Evolutionary conservation across 2,329 filamentous ascomycete genomes (phyloP).

Genomic region (Trichoderma sp.): DNA sequence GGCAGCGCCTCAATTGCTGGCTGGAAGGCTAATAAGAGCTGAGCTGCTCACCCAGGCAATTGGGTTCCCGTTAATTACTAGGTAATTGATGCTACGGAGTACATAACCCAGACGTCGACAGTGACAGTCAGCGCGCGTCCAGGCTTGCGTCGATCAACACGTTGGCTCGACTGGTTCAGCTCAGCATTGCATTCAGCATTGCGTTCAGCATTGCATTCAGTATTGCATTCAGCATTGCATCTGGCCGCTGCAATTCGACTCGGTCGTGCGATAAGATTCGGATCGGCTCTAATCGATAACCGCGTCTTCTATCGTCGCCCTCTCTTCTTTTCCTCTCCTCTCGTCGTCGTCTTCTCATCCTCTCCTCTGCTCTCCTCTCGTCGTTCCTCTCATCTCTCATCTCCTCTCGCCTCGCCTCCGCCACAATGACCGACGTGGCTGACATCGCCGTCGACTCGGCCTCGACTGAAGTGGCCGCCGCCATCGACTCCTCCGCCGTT

Average conservation of each 20-base stretch:
- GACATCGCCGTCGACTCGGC: conserved; percentile 4
- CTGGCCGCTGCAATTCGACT: neutral
- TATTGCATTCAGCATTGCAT: neutral
- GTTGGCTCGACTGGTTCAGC: neutral
- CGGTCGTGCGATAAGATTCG: neutral
- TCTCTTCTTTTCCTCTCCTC: neutral
- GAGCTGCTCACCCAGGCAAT: neutral
- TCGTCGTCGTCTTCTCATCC: neutral
- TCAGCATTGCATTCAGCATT: neutral
- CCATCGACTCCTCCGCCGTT: neutral
- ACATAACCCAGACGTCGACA: neutral
- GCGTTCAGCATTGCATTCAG: no score
- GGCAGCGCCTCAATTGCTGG: neutral
- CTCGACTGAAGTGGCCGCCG: neutral
- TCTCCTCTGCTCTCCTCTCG: neutral
- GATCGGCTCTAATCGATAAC: neutral
- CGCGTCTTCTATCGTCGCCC: neutral
- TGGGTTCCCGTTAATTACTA: neutral
- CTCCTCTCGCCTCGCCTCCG: neutral
- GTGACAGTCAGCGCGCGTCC: neutral
- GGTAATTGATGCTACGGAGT: neutral
- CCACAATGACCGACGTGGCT: conserved; percentile 1
- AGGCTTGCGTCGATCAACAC: neutral
- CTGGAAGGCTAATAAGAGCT: neutral
- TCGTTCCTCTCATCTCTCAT: neutral